These are phyloP conservation scores for Helicocarpus griseus DNA, from an alignment of 2,329 filamentous ascomycete species.

Conservation along the genomic window DNA sequence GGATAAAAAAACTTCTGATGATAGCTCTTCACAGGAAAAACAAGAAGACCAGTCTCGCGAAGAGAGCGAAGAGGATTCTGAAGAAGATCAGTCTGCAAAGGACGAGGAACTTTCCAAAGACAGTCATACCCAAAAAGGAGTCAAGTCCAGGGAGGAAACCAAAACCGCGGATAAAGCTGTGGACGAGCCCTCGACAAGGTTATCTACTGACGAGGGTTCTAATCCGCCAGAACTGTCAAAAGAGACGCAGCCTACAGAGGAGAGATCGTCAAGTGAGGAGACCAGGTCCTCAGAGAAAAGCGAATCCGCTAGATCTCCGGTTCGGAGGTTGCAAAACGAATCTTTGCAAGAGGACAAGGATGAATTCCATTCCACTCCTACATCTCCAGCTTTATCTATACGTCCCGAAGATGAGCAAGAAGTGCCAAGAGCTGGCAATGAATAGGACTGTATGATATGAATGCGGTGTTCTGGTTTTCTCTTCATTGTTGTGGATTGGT, in stretches of 20 bases:
- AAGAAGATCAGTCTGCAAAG: not conserved
- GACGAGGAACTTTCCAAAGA: not conserved
- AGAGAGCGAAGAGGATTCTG: not conserved
- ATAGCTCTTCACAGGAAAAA: no score
- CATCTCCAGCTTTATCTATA: conserved; percentile 10
- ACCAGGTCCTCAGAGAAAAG: not conserved
- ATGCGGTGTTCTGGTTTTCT: no score
- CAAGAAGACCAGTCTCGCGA: not conserved
- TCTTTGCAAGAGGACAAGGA: conserved; percentile 21
- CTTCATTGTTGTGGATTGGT: no score
- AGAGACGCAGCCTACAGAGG: not conserved
- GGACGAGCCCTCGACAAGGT: not conserved
- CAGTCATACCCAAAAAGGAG: not conserved
- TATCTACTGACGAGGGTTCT: not conserved
- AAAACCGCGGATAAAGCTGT: not conserved
- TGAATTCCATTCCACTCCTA: conserved; percentile 33
- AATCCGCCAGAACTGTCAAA: not conserved
- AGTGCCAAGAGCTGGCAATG: not conserved
- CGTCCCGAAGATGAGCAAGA: not conserved
- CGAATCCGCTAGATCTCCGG: not conserved
- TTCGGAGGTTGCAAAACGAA: not conserved
- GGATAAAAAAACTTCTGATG: no score
- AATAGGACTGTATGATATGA: not conserved
- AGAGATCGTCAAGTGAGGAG: not conserved
- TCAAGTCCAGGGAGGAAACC: not conserved